Base-by-base conservation (phyloP, 768 basidiomycete genomes). In the Guyanaporus albipodus region DNA sequence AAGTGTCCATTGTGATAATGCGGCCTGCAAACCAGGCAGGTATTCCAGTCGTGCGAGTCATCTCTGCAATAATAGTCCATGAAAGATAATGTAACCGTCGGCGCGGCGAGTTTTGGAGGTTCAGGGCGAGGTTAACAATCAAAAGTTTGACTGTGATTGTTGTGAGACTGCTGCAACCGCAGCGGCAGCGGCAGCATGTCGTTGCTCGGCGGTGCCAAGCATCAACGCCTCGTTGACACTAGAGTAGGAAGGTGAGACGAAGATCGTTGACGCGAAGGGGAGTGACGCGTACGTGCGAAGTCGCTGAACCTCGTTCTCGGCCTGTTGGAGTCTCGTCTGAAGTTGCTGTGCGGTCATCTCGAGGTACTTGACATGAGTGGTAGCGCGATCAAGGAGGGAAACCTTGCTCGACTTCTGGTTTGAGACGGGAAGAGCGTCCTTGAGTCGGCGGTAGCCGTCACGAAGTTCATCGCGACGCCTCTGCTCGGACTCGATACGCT, bases 331-430 rank as follows among this genome's bases (percentile, higher is more conserved):
- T 63, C 85, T 75, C 63, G 77, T 78, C 74, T 88, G 86, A 56
- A 87, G 73, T 60, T 86, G 82, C 48, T 76, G 77, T 54, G 83
- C 84, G 57, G 84, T 81, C 65, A 84, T 79, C 73, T 92, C 88
- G 59, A 93, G 83, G 57, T 88, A 83, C 70, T 82, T 80, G 73
- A 94, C 86, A 70, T 93, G 89, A 43, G 80, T 83, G 54, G 87
- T 88, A 33, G 91, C 87, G 61, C 91, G 82, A 60, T 94, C 92
- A 57, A 95, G 78, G 46, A 94, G 73, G 52, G 84, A 88, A 43
- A 91, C 87, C 72, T 95, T 95, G 78, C 86, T 90, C 9, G 88
- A 83, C 76, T 92, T 90, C 77, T 93, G 90, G 73, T 91, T 92
- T 38, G 85, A 87, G 49, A 84, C 76, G 23, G 92, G 92, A 57